A percentile compares a stretch with the other conserved stretches of the same genome.
Conservation (phyloP, 2,329 filamentous ascomycete species). For the Aspergillus viridinutans region DNA sequence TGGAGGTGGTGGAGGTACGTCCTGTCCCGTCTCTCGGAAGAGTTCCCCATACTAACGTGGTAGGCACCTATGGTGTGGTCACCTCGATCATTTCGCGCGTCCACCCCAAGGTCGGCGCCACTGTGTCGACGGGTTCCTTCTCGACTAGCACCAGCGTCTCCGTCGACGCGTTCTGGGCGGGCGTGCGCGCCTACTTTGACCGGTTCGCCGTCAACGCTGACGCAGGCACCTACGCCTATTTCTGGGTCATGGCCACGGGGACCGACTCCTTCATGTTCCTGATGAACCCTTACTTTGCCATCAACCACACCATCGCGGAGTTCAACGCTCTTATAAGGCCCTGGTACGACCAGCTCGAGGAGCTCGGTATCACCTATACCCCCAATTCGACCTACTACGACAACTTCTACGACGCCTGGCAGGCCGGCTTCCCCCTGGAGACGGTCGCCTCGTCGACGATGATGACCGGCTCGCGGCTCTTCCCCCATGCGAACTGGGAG, state of each 20-base stretch:
- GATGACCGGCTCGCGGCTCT: slow-evolving; percentile 31
- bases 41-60: not conserved
- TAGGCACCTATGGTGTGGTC: slow-evolving; percentile 30
- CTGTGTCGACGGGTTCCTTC: slow-evolving; percentile 27
- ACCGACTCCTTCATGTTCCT: slow-evolving; percentile 27
- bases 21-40: too few relatives aligned
- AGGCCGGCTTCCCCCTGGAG: slow-evolving; percentile 25
- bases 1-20: slow-evolving; percentile 52
- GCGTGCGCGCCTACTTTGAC: slow-evolving; percentile 24
- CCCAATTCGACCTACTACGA: slow-evolving; percentile 25
- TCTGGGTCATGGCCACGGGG: slow-evolving; percentile 23
- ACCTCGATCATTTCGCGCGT: slow-evolving; percentile 25
- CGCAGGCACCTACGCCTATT: slow-evolving; percentile 31
- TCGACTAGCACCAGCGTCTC: slow-evolving; percentile 18
- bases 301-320: slow-evolving; percentile 24
- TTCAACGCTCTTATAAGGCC: slow-evolving; percentile 24
- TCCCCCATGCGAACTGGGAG: slow-evolving; percentile 33
- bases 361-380: slow-evolving; percentile 20
- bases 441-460: slow-evolving; percentile 15
- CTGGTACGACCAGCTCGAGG: slow-evolving; percentile 22
- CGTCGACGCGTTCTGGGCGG: slow-evolving; percentile 25
- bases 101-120: slow-evolving; percentile 23
- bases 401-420: slow-evolving; percentile 26
- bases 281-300: slow-evolving; percentile 26
- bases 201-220: slow-evolving; percentile 23